These are phyloP conservation scores for Dissoconium aciculare DNA, from an alignment of 2,329 filamentous ascomycete species.

Conservation along the genomic window DNA sequence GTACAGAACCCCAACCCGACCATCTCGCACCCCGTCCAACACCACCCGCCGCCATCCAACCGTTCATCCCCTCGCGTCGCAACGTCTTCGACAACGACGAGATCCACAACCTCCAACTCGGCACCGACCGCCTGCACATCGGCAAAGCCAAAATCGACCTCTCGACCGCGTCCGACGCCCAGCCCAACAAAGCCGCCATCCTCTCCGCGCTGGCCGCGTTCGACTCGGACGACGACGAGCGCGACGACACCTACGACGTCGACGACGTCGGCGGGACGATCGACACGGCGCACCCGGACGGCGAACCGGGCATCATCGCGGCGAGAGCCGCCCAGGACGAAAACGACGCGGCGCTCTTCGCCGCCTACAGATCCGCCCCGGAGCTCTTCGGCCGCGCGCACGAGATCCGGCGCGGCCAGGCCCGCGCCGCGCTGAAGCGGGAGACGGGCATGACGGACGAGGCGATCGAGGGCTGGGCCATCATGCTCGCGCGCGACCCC, in stretches of 20 bases:
- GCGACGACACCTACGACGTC: conserved; percentile 90
- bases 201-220: conserved; percentile 76
- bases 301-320: conserved; percentile 38
- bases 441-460: conserved; percentile 87
- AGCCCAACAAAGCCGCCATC: conserved; percentile 70
- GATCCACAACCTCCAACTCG: conserved; percentile 54
- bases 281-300: conserved; percentile 42
- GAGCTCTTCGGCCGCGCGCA: conserved; percentile 57
- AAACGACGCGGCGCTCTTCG: conserved; percentile 60
- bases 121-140: conserved; percentile 56
- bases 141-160: conserved; percentile 47
- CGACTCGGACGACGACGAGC: conserved; percentile 87
- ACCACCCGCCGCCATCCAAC: conserved; percentile 27
- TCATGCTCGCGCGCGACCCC: conserved; percentile 67
- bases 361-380: conserved; percentile 50
- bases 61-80: conserved; percentile 40
- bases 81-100: conserved; percentile 74
- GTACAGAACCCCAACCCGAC: conserved; percentile 14
- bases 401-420: conserved; percentile 49
- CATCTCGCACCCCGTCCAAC: conserved; percentile 45
- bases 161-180: conserved; percentile 41
- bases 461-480: conserved; percentile 80
- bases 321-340: conserved; percentile 18
- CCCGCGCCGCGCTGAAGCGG: conserved; percentile 49
- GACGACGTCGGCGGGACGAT: conserved; percentile 84